A percentile compares a stretch with the other conserved stretches of the same genome.
phyloP scores from a whole-genome alignment of 345 rosid genomes.

The Salix udensis region DNA sequence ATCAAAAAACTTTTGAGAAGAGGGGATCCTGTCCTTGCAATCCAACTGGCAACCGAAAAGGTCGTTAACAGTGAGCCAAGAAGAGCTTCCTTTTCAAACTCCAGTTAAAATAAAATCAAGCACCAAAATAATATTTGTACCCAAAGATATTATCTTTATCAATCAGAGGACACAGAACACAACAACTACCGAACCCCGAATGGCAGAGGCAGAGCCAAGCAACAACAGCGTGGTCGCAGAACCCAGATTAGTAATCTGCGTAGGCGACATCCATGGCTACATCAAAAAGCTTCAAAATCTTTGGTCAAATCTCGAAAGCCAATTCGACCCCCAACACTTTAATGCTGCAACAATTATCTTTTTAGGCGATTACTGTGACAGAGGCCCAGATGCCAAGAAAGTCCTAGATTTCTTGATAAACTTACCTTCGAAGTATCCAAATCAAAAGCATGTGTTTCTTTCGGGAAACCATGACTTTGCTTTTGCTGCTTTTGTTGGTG shows the following conservation, averaged over 20 bases:
- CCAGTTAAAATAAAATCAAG: no score
- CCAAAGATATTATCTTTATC: no score
- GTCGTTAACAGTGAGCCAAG: no score
- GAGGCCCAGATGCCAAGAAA: slow-evolving; percentile 60
- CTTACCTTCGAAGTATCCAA: slow-evolving; percentile 45
- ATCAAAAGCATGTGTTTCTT: slow-evolving; percentile 58
- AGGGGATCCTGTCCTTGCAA: no score
- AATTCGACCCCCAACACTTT: slow-evolving; percentile 42
- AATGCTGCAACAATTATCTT: slow-evolving; percentile 61
- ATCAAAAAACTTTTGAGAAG: no score
- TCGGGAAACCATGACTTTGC: slow-evolving; percentile 81
- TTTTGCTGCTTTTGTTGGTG: slow-evolving; percentile 60
- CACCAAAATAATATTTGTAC: no score
- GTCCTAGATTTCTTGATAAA: slow-evolving; percentile 62
- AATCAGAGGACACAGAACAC: no score
- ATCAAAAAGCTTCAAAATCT: slow-evolving; percentile 52
- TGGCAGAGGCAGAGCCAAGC: neutral
- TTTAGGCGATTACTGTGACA: slow-evolving; percentile 90
- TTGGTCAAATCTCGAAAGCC: slow-evolving; percentile 63
- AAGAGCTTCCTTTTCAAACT: no score
- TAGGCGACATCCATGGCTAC: slow-evolving; percentile 88
- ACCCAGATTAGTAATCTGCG: slow-evolving; percentile 52
- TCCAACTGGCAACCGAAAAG: no score
- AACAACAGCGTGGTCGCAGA: slow-evolving; percentile 9
- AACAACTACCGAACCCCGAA: neutral